Evolutionary conservation across 208 protist genomes (phyloP), one percentile per base, ranked within the genome.

Genomic region (Angomonas ambiguus): DNA sequence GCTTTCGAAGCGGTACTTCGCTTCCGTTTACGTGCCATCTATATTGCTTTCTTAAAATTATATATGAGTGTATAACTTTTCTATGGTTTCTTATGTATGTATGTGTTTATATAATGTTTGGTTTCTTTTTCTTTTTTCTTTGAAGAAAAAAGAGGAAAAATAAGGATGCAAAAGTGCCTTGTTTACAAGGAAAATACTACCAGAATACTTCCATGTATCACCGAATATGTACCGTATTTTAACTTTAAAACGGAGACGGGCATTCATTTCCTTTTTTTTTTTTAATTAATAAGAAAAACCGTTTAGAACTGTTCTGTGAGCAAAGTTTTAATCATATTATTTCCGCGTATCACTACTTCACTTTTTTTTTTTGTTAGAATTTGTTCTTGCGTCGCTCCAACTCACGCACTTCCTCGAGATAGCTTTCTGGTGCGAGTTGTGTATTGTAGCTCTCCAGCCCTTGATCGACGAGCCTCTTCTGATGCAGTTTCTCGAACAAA

Each of bases 401-500:
- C 49, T 56, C 6, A 11, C 5, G 5, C 58, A 18, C 27, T 45
- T 56, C 20, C 28, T 66, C 25, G 42, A 56, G 3, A 20, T 32
- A 13, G 20, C 71, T 35, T 34, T 57, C 38, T 27, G 74, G 72
- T 28, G 74, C 61, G 20, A 62, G 30, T 32, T 64, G 76, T 45
- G 74, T 62, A 42, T 69, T 51, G 13, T 55, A 69, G 6, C 76
- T 65, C 8, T 62, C 55, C 61, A 71, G 60, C 51, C 80, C 83
- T 8, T 80, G 20, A 25, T 76, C 41, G 48, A 64, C 42, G 32
- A 78, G 41, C 57, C 75, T 65, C 42, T 85, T 67, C 48, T 82
- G 65, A 35, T 93, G 79, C 32, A 85, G 45, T 53, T 73, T 28
- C 70, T 90, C 83, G 69, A 90, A 85, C 32, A 88, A 65, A 1